A percentile compares a stretch with the other conserved stretches of the same genome.
Evolutionary conservation across 305 asterid genomes (phyloP).

Genomic region (Fraxinus albicans): DNA sequence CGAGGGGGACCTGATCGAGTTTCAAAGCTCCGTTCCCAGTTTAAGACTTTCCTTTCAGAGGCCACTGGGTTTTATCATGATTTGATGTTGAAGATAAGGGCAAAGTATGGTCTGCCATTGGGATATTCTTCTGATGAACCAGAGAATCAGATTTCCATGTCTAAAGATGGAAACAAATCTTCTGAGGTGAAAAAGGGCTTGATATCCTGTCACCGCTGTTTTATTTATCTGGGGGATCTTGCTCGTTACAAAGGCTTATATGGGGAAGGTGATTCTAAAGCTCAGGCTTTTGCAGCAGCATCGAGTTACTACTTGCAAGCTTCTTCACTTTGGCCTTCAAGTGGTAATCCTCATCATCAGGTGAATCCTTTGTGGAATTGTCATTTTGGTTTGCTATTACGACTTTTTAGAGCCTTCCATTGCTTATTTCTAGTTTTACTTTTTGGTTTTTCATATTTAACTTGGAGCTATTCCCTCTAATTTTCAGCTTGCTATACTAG

Average conservation of each 20-base stretch:
- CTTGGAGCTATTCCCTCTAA: constrained; percentile 17
- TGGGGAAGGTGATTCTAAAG: constrained; percentile 89
- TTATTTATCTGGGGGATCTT: constrained; percentile 95
- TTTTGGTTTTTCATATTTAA: neutral
- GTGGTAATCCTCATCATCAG: constrained; percentile 99
- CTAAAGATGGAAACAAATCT: constrained; percentile 67
- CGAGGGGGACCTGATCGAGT: constrained; percentile 72
- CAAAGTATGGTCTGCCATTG: constrained; percentile 84
- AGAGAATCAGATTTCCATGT: constrained; percentile 55
- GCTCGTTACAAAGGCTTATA: constrained; percentile 96
- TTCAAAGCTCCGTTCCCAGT: constrained; percentile 81
- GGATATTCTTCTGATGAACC: constrained; percentile 70
- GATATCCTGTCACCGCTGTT: constrained; percentile 86
- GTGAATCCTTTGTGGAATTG: constrained; percentile 29
- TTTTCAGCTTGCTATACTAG: constrained; percentile 91
- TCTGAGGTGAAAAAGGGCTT: constrained; percentile 71
- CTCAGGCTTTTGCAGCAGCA: constrained; percentile 88
- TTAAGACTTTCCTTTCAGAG: constrained; percentile 86
- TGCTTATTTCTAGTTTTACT: constrained; percentile 1
- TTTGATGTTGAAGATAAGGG: constrained; percentile 79
- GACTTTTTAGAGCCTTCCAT: neutral
- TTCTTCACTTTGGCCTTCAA: constrained; percentile 84
- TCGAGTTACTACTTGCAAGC: constrained; percentile 94
- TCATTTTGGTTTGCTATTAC: constrained; percentile 1
- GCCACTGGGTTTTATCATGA: constrained; percentile 98